Evolutionary conservation across 306 rosid genomes (phyloP).

Genomic region (Mimosa bimucronata): DNA sequence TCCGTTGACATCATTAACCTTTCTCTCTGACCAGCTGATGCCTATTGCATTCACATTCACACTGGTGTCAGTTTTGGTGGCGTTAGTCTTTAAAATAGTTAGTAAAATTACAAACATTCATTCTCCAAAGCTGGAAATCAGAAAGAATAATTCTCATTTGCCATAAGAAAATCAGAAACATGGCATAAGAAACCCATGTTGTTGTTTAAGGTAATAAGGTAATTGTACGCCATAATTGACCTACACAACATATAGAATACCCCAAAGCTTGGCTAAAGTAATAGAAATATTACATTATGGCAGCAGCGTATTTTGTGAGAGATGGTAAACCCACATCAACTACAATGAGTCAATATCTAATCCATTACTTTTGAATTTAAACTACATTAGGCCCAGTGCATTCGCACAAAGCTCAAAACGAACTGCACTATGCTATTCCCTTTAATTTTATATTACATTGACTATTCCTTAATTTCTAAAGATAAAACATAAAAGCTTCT

Average conservation of each 20-base stretch:
- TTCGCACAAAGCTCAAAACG: not conserved
- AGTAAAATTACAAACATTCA: not conserved
- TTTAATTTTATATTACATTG: not conserved
- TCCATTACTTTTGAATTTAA: not conserved
- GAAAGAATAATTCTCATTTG: constrained; percentile 38
- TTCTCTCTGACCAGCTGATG: constrained; percentile 85
- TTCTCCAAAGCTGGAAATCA: too few relatives aligned
- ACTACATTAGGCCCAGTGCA: not conserved
- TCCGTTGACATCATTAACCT: constrained; percentile 84
- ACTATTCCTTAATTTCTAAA: not conserved
- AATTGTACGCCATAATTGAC: not conserved
- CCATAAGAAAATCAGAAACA: not conserved
- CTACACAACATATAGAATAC: not conserved
- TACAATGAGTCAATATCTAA: too few relatives aligned
- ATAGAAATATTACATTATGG: not conserved
- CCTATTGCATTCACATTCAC: constrained; percentile 54
- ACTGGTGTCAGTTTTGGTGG: constrained; percentile 33
- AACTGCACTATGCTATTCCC: not conserved
- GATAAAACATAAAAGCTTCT: not conserved
- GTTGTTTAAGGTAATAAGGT: not conserved
- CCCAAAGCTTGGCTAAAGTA: constrained; percentile 7
- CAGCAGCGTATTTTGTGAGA: not conserved
- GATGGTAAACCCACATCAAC: too few relatives aligned
- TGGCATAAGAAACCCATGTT: not conserved
- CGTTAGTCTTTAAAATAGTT: constrained; percentile 10